Conservation (phyloP, 2,329 filamentous ascomycete genomes). For the Alternaria incomplexa region DNA sequence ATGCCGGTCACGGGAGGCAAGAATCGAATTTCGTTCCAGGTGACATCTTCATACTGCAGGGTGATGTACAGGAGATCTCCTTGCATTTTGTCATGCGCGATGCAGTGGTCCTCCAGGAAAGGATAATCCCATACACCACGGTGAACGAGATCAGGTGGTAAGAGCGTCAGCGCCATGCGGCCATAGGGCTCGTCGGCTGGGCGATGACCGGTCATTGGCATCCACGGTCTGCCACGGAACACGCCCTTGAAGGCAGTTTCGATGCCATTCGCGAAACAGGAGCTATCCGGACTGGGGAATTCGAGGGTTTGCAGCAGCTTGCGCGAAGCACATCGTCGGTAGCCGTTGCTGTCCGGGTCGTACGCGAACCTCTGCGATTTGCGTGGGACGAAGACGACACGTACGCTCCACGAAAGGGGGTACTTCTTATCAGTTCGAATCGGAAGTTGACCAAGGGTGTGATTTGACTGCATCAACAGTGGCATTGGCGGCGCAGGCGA, state of each 20-base stretch:
- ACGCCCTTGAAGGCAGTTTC: constrained; percentile 46
- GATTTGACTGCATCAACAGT: constrained; percentile 36
- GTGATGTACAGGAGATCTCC: constrained; percentile 51
- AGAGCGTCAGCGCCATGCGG: constrained; percentile 46
- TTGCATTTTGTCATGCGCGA: constrained; percentile 51
- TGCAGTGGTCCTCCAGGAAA: constrained; percentile 50
- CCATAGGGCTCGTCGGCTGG: constrained; percentile 47
- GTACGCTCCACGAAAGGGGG: constrained; percentile 44
- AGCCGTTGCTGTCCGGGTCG: constrained; percentile 47
- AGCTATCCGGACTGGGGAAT: constrained; percentile 46
- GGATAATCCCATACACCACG: constrained; percentile 49
- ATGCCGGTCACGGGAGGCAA: constrained; percentile 40
- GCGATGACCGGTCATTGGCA: constrained; percentile 49
- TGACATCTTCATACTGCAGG: constrained; percentile 48
- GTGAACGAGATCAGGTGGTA: constrained; percentile 42
- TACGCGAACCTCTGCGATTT: constrained; percentile 47
- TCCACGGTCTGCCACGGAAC: constrained; percentile 48
- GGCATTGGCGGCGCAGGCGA: constrained; percentile 38
- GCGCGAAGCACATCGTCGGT: constrained; percentile 46
- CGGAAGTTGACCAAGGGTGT: constrained; percentile 40
- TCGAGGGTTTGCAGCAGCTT: constrained; percentile 48
- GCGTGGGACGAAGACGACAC: constrained; percentile 48
- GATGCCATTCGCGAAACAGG: constrained; percentile 44
- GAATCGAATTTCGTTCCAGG: constrained; percentile 49
- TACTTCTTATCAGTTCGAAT: constrained; percentile 49